Conservation (phyloP, 1,139 yeast genomes). For the Blastobotrys malaysiensis region DNA sequence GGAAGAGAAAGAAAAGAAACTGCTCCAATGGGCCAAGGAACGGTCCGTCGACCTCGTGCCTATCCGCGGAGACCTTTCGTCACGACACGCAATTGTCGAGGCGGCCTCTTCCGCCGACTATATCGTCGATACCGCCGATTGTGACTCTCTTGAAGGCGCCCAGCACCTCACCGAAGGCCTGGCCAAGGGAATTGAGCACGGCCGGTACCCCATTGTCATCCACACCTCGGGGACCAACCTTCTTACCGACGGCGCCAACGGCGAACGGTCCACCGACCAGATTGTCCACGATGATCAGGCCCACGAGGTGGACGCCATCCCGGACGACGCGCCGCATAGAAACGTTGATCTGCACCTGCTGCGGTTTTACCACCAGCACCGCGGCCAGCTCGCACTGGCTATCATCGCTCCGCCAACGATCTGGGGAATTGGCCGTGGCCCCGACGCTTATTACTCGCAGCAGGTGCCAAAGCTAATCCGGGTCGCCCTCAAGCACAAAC, state of each 20-base stretch:
- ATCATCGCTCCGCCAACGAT: conserved; percentile 27
- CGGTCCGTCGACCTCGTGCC: conserved; percentile 18
- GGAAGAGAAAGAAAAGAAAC: conserved; percentile 27
- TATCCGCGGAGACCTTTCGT: conserved; percentile 30
- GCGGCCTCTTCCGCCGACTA: conserved; percentile 31
- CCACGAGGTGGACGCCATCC: conserved; percentile 33
- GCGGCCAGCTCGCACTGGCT: conserved; percentile 15
- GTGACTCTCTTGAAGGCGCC: conserved; percentile 37
- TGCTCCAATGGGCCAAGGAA: conserved; percentile 24
- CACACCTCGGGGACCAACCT: conserved; percentile 42
- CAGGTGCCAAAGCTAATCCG: conserved; percentile 35
- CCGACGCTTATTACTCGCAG: conserved; percentile 32
- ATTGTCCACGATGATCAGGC: conserved; percentile 34
- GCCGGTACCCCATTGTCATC: conserved; percentile 31
- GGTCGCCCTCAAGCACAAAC: conserved; percentile 27
- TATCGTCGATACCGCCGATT: conserved; percentile 39
- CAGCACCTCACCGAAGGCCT: conserved; percentile 24
- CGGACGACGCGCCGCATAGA: conserved; percentile 37
- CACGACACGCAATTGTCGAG: conserved; percentile 24
- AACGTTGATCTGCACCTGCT: conserved; percentile 34
- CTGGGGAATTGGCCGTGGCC: conserved; percentile 37
- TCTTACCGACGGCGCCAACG: conserved; percentile 28
- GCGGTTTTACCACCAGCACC: conserved; percentile 12
- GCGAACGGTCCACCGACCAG: conserved; percentile 26
- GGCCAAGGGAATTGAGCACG: conserved; percentile 18